Evolutionary conservation across 2,329 filamentous ascomycete genomes (phyloP).

Genomic region (Intubia oerlemansii): DNA sequence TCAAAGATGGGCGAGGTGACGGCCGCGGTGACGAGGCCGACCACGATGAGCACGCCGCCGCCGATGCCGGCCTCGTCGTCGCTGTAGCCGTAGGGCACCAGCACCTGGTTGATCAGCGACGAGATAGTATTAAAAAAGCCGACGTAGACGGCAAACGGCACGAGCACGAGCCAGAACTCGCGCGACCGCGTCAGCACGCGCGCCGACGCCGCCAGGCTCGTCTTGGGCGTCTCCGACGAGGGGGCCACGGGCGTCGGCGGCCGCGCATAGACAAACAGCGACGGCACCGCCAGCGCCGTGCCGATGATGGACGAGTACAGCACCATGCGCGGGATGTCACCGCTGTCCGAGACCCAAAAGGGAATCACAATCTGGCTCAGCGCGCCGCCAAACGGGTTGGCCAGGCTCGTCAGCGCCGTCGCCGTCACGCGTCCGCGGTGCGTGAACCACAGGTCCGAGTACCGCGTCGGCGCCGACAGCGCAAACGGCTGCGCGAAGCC

Average conservation of each 20-base stretch:
- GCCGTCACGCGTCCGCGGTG: slow-evolving; percentile 64
- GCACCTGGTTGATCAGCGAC: slow-evolving; percentile 73
- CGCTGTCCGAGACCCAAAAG: slow-evolving; percentile 41
- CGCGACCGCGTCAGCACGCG: slow-evolving; percentile 33
- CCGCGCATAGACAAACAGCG: slow-evolving; percentile 56
- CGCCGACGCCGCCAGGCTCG: slow-evolving; percentile 27
- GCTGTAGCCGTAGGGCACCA: slow-evolving; percentile 65
- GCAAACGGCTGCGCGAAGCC: slow-evolving; percentile 86
- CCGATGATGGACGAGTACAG: slow-evolving; percentile 68
- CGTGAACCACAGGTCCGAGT: slow-evolving; percentile 90
- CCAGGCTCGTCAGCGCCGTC: slow-evolving; percentile 64
- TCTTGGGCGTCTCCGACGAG: slow-evolving; percentile 38
- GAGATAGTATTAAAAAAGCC: slow-evolving; percentile 88
- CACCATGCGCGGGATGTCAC: slow-evolving; percentile 59
- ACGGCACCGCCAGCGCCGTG: slow-evolving; percentile 45
- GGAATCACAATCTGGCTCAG: slow-evolving; percentile 75
- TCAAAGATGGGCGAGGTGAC: slow-evolving; percentile 67
- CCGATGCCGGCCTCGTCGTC: slow-evolving; percentile 76
- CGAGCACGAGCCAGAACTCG: slow-evolving; percentile 60
- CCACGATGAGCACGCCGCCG: slow-evolving; percentile 72
- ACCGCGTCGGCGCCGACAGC: slow-evolving; percentile 69
- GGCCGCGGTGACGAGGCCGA: slow-evolving; percentile 60
- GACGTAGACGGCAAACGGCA: slow-evolving; percentile 71
- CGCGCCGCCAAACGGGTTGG: slow-evolving; percentile 79
- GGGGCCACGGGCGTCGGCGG: slow-evolving; percentile 62